Evolutionary conservation across 2,329 filamentous ascomycete species (phyloP).

Genomic region (Neofusicoccum sp.): DNA sequence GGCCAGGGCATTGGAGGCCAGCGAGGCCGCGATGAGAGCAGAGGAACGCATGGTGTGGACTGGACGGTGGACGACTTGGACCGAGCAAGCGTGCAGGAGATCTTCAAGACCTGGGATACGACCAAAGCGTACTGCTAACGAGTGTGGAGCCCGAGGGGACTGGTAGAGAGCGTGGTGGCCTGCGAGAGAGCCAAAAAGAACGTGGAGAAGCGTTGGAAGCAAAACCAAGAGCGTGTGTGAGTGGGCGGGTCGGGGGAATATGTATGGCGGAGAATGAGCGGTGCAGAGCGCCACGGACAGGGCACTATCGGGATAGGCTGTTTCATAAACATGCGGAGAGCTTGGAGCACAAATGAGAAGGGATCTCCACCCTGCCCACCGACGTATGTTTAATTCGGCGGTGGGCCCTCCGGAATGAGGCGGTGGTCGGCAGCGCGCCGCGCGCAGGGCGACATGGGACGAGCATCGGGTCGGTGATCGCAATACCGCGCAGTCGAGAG

Average conservation of each 20-base stretch:
- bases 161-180: slow-evolving; percentile 10
- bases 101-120: slow-evolving; percentile 16
- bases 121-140: slow-evolving; percentile 7
- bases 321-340: slow-evolving; percentile 19
- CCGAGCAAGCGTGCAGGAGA: neutral
- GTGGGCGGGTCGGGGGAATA: neutral
- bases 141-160: slow-evolving; percentile 6
- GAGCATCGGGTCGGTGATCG: neutral
- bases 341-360: slow-evolving; percentile 18
- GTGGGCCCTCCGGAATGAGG: slow-evolving; percentile 3
- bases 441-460: neutral
- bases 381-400: slow-evolving; percentile 16
- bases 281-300: slow-evolving; percentile 2
- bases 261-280: slow-evolving; percentile 3
- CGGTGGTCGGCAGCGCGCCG: slow-evolving; percentile 2
- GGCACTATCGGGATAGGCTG: slow-evolving; percentile 9
- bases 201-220: slow-evolving; percentile 2
- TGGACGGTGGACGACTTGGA: neutral
- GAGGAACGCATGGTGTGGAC: slow-evolving; percentile 16
- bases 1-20: slow-evolving; percentile 19
- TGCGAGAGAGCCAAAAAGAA: slow-evolving; percentile 10
- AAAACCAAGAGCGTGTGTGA: neutral
- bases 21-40: slow-evolving; percentile 16
- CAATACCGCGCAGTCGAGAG: neutral
- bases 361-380: slow-evolving; percentile 2